phyloP scores from a whole-genome alignment of 495 filamentous ascomycete genomes.

The Lepraria neglecta region DNA sequence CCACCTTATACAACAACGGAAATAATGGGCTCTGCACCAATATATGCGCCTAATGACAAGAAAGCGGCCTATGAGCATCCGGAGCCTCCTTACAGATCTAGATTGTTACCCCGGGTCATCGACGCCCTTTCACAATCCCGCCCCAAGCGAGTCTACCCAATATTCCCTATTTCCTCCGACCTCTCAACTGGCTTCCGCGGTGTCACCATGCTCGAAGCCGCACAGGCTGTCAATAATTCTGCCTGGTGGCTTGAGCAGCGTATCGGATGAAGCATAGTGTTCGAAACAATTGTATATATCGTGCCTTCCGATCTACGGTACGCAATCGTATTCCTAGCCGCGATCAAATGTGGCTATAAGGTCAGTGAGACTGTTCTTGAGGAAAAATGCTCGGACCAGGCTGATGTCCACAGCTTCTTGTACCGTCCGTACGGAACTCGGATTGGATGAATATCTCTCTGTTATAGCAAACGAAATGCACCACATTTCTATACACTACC shows the following conservation, averaged over 20 bases:
- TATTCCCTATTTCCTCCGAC: slow-evolving; percentile 22
- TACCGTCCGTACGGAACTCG: slow-evolving; percentile 26
- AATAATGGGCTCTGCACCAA: not conserved
- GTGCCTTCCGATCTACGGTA: slow-evolving; percentile 32
- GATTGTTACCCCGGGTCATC: slow-evolving; percentile 31
- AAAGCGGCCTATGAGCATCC: not conserved
- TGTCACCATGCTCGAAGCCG: slow-evolving; percentile 29
- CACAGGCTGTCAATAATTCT: slow-evolving; percentile 27
- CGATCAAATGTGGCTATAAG: slow-evolving; percentile 35
- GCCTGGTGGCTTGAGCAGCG: slow-evolving; percentile 27
- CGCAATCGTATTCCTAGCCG: slow-evolving; percentile 31
- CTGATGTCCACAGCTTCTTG: slow-evolving; percentile 21
- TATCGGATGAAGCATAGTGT: slow-evolving; percentile 32
- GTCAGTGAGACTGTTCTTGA: slow-evolving; percentile 23
- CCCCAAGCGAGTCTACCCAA: slow-evolving; percentile 29
- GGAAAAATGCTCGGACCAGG: slow-evolving; percentile 10
- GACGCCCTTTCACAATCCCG: slow-evolving; percentile 42
- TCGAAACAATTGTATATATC: slow-evolving; percentile 34
- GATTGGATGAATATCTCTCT: slow-evolving; percentile 23
- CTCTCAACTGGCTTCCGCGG: slow-evolving; percentile 27
- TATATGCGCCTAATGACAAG: not conserved
- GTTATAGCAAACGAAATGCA: slow-evolving; percentile 25
- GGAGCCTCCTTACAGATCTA: slow-evolving; percentile 20
- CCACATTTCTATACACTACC: slow-evolving; percentile 22
- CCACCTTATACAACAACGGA: not conserved